Percentiles rank a stretch among this genome's conserved stretches.
phyloP scores from a whole-genome alignment of 805 yeast species.

The Candida broadrunensis region DNA sequence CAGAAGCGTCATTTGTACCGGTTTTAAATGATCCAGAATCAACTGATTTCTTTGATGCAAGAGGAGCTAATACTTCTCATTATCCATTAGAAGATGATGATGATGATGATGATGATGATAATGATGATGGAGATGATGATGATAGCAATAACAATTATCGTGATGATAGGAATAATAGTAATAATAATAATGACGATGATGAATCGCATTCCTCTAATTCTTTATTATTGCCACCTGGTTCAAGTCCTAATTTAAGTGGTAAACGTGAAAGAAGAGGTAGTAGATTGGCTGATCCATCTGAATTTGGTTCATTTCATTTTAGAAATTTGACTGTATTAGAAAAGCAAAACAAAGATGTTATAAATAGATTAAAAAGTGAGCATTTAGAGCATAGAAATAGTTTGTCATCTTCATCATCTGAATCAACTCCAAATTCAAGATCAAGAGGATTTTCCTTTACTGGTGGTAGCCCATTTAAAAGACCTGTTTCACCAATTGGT shows the following conservation, averaged over 20 bases:
- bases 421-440: constrained; percentile 32
- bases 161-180: neutral
- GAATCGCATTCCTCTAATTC: neutral
- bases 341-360: constrained; percentile 89
- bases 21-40: constrained; percentile 72
- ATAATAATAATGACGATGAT: constrained; percentile 1
- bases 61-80: constrained; percentile 78
- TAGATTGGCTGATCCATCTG: constrained; percentile 66
- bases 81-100: constrained; percentile 51
- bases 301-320: constrained; percentile 92
- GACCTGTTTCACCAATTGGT: constrained; percentile 45
- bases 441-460: constrained; percentile 33
- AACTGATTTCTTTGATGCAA: constrained; percentile 84
- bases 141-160: no score
- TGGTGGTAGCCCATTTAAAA: constrained; percentile 30
- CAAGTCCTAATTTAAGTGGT: constrained; percentile 5
- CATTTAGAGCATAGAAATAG: constrained; percentile 62
- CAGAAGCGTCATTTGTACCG: constrained; percentile 84
- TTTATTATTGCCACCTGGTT: neutral
- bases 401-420: constrained; percentile 47
- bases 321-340: constrained; percentile 87
- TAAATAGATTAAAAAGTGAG: constrained; percentile 80
- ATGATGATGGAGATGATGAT: constrained; percentile 1
- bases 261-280: constrained; percentile 71
- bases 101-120: constrained; percentile 26